Percentiles rank a stretch among this genome's conserved stretches.
phyloP scores from a whole-genome alignment of 805 yeast species.

The Metschnikowia dekortorum region DNA sequence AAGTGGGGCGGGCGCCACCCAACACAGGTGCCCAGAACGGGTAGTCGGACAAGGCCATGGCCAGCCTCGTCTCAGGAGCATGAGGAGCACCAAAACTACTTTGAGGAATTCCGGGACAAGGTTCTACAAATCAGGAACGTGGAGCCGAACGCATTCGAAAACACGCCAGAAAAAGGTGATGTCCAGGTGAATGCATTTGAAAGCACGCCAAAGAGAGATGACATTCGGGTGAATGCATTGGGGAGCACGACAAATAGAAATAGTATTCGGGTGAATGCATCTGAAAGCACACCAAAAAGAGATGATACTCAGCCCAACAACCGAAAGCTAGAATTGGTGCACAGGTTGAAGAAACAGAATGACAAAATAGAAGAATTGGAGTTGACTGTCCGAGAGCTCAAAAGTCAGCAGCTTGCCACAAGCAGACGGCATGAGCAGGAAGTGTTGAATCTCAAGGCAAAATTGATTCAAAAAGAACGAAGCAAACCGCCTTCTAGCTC shows the following conservation, averaged over 20 bases:
- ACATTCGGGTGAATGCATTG: too few relatives aligned
- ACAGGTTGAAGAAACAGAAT: conserved; percentile 13
- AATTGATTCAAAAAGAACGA: not conserved
- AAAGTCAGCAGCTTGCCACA: conserved; percentile 5
- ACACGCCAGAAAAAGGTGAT: not conserved
- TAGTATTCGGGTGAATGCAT: not conserved
- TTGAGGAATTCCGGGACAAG: conserved; percentile 20
- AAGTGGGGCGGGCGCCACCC: conserved; percentile 3
- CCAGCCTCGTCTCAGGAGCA: not conserved
- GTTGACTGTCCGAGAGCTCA: conserved; percentile 8
- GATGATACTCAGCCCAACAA: not conserved
- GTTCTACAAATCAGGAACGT: conserved; percentile 10
- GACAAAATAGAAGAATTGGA: conserved; percentile 11
- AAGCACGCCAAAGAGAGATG: too few relatives aligned
- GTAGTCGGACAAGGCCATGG: not conserved
- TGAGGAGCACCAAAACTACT: conserved; percentile 9
- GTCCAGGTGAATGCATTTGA: too few relatives aligned
- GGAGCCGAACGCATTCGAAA: not conserved
- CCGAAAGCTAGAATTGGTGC: not conserved
- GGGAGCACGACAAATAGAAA: too few relatives aligned
- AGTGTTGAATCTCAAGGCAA: not conserved
- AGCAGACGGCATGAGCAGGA: not conserved
- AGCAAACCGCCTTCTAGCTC: not conserved
- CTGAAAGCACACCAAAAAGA: not conserved
- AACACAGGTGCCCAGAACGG: not conserved